These are phyloP conservation scores for Apium graveolens DNA, from an alignment of 129 eudicot genomes.

Conservation along the genomic window DNA sequence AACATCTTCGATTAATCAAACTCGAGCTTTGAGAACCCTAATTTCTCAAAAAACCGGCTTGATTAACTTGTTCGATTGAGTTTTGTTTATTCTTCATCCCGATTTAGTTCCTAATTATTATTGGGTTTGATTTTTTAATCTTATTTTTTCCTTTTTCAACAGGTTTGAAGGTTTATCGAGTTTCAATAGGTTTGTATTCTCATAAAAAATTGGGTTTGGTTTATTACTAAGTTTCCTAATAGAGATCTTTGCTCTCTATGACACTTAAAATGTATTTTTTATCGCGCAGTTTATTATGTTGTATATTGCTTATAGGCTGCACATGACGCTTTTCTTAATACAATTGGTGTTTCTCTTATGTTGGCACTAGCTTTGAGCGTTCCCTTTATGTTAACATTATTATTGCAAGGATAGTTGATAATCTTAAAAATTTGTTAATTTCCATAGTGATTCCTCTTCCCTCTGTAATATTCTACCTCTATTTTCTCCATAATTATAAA, in stretches of 20 bases:
- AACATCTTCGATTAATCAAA: no score
- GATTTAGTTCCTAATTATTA: no score
- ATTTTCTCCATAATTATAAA: conserved; percentile 18
- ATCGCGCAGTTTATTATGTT: background rate
- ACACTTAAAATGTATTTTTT: background rate
- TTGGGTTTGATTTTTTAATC: no score
- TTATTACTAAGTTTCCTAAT: background rate
- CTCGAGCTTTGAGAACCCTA: no score
- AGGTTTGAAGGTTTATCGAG: conserved; percentile 76
- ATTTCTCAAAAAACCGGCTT: no score
- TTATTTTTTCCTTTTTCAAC: no score
- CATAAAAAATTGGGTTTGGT: background rate
- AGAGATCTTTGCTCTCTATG: background rate
- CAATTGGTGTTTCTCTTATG: conserved; percentile 84
- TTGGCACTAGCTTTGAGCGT: no score
- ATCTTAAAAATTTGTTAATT: conserved; percentile 47
- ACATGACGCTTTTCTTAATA: conserved; percentile 93
- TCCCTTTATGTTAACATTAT: no score
- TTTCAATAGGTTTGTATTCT: no score
- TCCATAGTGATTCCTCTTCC: conserved; percentile 72
- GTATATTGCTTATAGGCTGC: conserved; percentile 50
- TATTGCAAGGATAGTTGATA: conserved; percentile 14
- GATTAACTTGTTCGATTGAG: no score
- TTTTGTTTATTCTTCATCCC: no score
- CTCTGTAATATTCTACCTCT: conserved; percentile 52